A percentile compares a stretch with the other conserved stretches of the same genome.
Conservation (phyloP, 1,284 basidiomycete genomes). For the Ustilago trichophora region DNA sequence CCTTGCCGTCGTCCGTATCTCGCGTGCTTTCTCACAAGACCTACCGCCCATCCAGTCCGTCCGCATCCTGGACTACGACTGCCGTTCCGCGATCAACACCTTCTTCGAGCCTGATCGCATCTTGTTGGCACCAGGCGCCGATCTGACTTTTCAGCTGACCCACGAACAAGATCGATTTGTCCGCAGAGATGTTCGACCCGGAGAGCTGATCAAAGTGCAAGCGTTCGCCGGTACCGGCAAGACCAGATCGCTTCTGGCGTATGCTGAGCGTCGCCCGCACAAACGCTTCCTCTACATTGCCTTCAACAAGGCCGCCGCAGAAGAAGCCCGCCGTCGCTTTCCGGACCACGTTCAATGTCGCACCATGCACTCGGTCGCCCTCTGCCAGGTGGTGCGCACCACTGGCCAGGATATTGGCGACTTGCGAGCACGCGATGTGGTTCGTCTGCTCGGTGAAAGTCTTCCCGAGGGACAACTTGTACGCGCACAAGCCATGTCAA, state of each 20-base stretch:
- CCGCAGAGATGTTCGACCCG: conserved; percentile 37
- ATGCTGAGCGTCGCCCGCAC: conserved; percentile 47
- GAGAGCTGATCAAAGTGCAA: conserved; percentile 57
- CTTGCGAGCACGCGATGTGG: conserved; percentile 52
- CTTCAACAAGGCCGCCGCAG: conserved; percentile 60
- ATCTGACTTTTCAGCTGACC: conserved; percentile 43
- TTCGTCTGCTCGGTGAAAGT: conserved; percentile 35
- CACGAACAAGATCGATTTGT: conserved; percentile 57
- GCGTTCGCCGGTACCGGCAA: conserved; percentile 62
- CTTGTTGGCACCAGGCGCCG: conserved; percentile 1
- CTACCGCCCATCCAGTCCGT: conserved; percentile 35
- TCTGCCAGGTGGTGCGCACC: conserved; percentile 45
- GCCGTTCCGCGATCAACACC: conserved; percentile 29
- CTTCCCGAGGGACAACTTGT: conserved; percentile 47
- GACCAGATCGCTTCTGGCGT: conserved; percentile 56
- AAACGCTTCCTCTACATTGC: conserved; percentile 59
- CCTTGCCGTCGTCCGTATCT: conserved; percentile 48
- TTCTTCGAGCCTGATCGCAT: conserved; percentile 38
- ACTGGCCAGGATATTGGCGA: conserved; percentile 47
- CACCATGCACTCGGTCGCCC: conserved; percentile 61
- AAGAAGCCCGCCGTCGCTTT: conserved; percentile 46
- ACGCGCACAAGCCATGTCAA: conserved; percentile 22
- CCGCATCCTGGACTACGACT: conserved; percentile 53
- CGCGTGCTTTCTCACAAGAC: conserved; percentile 37
- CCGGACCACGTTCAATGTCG: conserved; percentile 56